These are phyloP conservation scores for Meira nashicola DNA, from an alignment of 1,284 basidiomycete species.

Conservation along the genomic window DNA sequence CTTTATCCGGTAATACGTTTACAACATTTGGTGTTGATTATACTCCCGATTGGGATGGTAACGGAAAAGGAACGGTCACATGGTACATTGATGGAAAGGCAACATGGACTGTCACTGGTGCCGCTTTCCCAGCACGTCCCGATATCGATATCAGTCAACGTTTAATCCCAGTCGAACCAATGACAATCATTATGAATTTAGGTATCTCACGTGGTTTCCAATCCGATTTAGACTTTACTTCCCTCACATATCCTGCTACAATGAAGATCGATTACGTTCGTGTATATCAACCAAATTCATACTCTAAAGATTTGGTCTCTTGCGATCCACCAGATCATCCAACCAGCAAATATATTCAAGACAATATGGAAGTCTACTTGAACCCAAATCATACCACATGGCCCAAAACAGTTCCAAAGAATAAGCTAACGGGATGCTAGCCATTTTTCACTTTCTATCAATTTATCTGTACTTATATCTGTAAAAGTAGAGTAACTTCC, in stretches of 20 bases:
- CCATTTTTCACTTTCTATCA: neutral
- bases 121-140: conserved; percentile 22
- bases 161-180: conserved; percentile 45
- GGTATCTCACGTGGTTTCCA: conserved; percentile 47
- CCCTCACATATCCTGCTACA: conserved; percentile 32
- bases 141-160: conserved; percentile 36
- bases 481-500: neutral
- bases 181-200: conserved; percentile 46
- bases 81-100: conserved; percentile 49
- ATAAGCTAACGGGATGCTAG: conserved; percentile 30
- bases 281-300: conserved; percentile 35
- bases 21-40: conserved; percentile 49
- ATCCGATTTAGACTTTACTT: conserved; percentile 27
- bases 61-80: conserved; percentile 39
- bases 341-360: conserved; percentile 45
- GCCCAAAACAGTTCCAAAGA: conserved; percentile 39
- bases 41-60: conserved; percentile 39
- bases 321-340: conserved; percentile 48
- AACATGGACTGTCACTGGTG: conserved; percentile 41
- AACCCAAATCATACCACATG: conserved; percentile 46
- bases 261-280: conserved; percentile 43
- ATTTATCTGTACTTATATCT: neutral
- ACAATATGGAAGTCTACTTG: conserved; percentile 38
- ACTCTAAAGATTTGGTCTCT: conserved; percentile 21
- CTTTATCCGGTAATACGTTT: conserved; percentile 15